Percentiles rank a stretch among this genome's conserved stretches.
These are phyloP conservation scores for Lecanicillium sp. DNA, from an alignment of 2,329 filamentous ascomycete genomes.

Conservation along the genomic window DNA sequence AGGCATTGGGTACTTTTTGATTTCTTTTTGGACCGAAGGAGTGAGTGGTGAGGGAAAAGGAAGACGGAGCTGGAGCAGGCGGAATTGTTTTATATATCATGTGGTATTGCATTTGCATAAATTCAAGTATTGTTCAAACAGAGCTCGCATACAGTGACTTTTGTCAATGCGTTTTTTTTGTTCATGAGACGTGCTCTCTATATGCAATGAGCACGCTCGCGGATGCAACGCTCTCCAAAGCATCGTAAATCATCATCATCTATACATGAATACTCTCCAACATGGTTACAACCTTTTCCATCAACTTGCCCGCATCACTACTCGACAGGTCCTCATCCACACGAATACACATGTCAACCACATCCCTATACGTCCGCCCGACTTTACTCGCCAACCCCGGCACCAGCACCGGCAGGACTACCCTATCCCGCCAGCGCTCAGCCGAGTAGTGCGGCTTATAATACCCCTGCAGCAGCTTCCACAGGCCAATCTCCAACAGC, in stretches of 20 bases:
- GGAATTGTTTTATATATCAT: constrained; percentile 9
- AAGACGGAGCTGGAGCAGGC: neutral
- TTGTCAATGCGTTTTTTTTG: too few relatives aligned
- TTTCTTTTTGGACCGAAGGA: constrained; percentile 5
- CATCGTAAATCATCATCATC: constrained; percentile 3
- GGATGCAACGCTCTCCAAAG: neutral
- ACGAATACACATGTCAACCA: constrained; percentile 32
- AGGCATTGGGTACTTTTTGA: constrained; percentile 9
- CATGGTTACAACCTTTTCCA: constrained; percentile 32
- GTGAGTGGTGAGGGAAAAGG: neutral
- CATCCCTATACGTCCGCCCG: constrained; percentile 28
- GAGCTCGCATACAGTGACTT: too few relatives aligned
- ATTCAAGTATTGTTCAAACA: constrained; percentile 6
- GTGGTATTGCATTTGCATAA: constrained; percentile 10
- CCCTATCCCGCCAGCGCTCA: constrained; percentile 32
- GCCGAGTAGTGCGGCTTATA: constrained; percentile 33
- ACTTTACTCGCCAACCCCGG: constrained; percentile 32
- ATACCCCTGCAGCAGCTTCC: constrained; percentile 32
- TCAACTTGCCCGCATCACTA: constrained; percentile 28
- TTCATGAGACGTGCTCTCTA: too few relatives aligned
- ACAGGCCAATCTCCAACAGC: constrained; percentile 42
- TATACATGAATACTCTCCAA: constrained; percentile 29
- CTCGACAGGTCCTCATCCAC: constrained; percentile 28
- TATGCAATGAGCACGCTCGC: too few relatives aligned
- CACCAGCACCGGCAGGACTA: constrained; percentile 31